phyloP scores from a whole-genome alignment of 306 rosid species.

The Begonia peltatifolia region DNA sequence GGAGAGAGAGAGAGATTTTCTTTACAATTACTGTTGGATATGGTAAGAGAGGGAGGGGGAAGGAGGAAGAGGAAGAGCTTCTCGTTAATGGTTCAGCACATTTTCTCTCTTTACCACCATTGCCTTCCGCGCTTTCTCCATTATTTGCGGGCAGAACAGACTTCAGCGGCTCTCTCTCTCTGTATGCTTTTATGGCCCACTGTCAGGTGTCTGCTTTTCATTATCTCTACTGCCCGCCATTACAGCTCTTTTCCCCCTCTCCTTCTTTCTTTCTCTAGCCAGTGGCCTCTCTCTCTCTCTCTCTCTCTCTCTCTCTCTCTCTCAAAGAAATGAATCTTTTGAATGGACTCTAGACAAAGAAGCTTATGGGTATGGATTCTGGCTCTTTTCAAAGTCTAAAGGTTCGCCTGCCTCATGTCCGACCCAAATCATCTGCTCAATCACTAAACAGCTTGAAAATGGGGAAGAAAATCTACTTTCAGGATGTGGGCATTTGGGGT shows the following conservation, averaged over 20 bases:
- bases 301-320: not conserved
- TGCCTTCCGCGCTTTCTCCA: not conserved
- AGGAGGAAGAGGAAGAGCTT: not conserved
- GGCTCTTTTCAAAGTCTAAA: too few relatives aligned
- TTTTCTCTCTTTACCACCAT: not conserved
- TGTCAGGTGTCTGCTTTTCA: slow-evolving; percentile 44
- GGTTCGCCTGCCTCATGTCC: too few relatives aligned
- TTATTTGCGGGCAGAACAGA: not conserved
- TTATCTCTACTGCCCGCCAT: slow-evolving; percentile 12
- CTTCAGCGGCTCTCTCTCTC: not conserved
- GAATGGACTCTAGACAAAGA: too few relatives aligned
- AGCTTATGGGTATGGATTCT: too few relatives aligned
- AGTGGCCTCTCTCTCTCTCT: not conserved
- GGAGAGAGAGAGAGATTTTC: too few relatives aligned
- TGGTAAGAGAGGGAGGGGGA: not conserved
- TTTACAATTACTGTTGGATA: too few relatives aligned
- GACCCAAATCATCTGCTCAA: too few relatives aligned
- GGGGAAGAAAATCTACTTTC: too few relatives aligned
- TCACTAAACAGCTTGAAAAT: too few relatives aligned
- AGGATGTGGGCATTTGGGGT: too few relatives aligned
- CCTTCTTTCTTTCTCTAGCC: too few relatives aligned
- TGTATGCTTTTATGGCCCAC: slow-evolving; percentile 57
- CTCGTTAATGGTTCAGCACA: not conserved
- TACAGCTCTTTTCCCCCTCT: slow-evolving; percentile 16
- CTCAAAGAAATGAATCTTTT: too few relatives aligned